Base-by-base conservation (phyloP, 78 protist genomes). In the Guillardia theta region DNA sequence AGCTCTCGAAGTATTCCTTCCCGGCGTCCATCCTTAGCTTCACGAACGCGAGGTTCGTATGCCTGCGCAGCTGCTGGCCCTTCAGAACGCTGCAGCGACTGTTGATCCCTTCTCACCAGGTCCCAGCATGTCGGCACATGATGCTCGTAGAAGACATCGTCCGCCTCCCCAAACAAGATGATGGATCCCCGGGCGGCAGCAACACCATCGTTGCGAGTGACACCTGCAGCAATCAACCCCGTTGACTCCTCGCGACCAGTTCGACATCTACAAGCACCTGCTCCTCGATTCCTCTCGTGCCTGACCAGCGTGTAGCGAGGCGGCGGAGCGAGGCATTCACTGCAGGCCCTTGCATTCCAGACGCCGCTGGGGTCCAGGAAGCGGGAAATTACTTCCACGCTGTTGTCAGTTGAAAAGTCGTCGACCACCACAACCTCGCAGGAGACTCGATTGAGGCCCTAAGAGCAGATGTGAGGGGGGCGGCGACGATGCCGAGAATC, bases 1-100 rank as follows among this genome's bases (percentile, higher is more conserved):
- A 70, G 41, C 9, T 64, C 33, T 64, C 78, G 6, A 5, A 10
- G 78, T 19, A 64, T 21, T 5, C 36, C 83, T 12, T 24, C 4
- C 90, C 90, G 1, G 90, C 90, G 90, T 78, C 90, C 90, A 78
- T 78, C 43, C 90, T 45, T 22, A 43, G 39, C 90, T 78, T 78
- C 30, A 78, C 48, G 90, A 78, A 78, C 9, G 44, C 90, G 37
- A 78, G 24, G 48, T 78, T 37, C 10, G 90, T 24, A 18, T 21
- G 30, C 44, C 80, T 24, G 80, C 80, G 80, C 80, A 64, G n/a
- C n/a, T n/a, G n/a, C n/a, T n/a, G n/a, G n/a, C n/a, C n/a, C n/a
- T n/a, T n/a, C n/a, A n/a, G n/a, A n/a, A n/a, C n/a, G n/a, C n/a
- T n/a, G n/a, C n/a, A n/a, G n/a, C n/a, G n/a, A n/a, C n/a, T n/a